A percentile compares a stretch with the other conserved stretches of the same genome.
Conservation (phyloP, 106 monocot species). For the Acorus gramineus region DNA sequence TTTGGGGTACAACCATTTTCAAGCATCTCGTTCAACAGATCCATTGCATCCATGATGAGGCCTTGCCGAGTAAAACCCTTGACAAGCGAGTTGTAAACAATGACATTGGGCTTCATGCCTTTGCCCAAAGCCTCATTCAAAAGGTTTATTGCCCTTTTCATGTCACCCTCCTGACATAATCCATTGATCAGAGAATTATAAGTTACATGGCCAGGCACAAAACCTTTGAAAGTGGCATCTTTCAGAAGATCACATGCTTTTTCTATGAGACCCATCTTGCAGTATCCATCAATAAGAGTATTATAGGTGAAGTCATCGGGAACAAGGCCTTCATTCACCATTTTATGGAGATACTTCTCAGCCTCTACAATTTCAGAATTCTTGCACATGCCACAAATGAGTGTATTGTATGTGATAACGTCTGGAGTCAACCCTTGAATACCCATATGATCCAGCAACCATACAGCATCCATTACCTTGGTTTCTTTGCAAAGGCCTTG, state of each 20-base stretch:
- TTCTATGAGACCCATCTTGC: constrained; percentile 64
- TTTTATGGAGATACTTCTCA: constrained; percentile 40
- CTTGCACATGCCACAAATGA: constrained; percentile 81
- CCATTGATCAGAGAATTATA: constrained; percentile 65
- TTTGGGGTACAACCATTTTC: constrained; percentile 13
- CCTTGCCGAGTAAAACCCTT: constrained; percentile 77
- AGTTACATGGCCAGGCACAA: constrained; percentile 59
- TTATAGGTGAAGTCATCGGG: constrained; percentile 89
- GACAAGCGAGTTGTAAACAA: constrained; percentile 73
- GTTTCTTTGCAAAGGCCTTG: constrained; percentile 67
- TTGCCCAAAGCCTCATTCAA: constrained; percentile 65
- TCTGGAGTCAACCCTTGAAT: constrained; percentile 73
- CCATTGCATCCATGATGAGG: constrained; percentile 39
- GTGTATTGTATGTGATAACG: constrained; percentile 62
- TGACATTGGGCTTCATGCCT: constrained; percentile 55
- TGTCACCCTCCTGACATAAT: constrained; percentile 45
- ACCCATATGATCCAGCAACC: constrained; percentile 56
- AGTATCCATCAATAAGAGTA: constrained; percentile 77
- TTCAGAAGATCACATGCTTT: constrained; percentile 69
- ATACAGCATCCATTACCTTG: constrained; percentile 52
- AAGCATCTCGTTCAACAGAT: constrained; percentile 59
- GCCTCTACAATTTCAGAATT: constrained; percentile 40
- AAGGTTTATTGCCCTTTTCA: constrained; percentile 43
- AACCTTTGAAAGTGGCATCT: constrained; percentile 46
- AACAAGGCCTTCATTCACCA: constrained; percentile 50